phyloP scores from a whole-genome alignment of 805 yeast genomes.

The Saccharomycopsis olivae region DNA sequence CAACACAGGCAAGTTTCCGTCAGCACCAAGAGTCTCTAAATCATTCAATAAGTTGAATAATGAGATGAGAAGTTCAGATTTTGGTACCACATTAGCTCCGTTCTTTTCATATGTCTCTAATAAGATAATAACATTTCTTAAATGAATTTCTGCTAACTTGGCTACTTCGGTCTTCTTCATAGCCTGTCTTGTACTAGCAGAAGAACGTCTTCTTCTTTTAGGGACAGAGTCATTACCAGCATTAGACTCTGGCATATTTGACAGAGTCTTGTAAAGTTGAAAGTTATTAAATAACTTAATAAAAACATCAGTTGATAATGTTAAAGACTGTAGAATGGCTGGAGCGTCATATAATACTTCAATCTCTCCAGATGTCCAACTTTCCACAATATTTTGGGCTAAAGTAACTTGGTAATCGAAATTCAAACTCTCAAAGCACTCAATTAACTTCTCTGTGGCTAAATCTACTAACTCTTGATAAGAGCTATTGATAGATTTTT shows the following conservation, averaged over 20 bases:
- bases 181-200: conserved; percentile 67
- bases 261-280: conserved; percentile 39
- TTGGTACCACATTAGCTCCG: conserved; percentile 23
- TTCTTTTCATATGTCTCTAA: conserved; percentile 66
- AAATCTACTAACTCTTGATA: conserved; percentile 33
- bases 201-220: conserved; percentile 76
- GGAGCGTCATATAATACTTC: conserved; percentile 40
- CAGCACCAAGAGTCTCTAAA: conserved; percentile 76
- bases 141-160: conserved; percentile 64
- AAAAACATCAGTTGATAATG: conserved; percentile 46
- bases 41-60: conserved; percentile 59
- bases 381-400: conserved; percentile 48
- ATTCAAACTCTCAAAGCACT: conserved; percentile 48
- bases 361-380: conserved; percentile 32
- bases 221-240: conserved; percentile 32
- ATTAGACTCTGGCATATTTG: conserved; percentile 19
- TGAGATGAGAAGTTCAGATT: conserved; percentile 37
- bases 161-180: conserved; percentile 60
- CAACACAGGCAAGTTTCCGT: conserved; percentile 82
- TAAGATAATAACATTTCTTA: conserved; percentile 66
- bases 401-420: conserved; percentile 47
- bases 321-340: conserved; percentile 42
- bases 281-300: conserved; percentile 48
- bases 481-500: conserved; percentile 38
- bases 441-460: conserved; percentile 41